Conservation (phyloP, 2,329 filamentous ascomycete genomes). For the Dendrostoma leiphaemia region DNA sequence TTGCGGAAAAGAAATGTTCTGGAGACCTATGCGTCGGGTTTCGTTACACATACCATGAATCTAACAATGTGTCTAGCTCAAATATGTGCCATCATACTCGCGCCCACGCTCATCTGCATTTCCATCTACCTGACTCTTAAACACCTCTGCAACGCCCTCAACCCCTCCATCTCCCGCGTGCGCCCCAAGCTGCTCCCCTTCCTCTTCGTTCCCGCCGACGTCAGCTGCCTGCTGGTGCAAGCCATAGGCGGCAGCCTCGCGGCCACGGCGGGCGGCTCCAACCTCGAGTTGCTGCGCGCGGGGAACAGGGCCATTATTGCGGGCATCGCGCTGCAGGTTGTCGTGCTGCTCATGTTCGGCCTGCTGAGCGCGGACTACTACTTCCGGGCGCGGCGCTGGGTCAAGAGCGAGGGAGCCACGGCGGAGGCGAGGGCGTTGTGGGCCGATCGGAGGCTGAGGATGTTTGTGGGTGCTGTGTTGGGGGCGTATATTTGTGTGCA, state of each 20-base stretch:
- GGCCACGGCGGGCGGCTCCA: conserved; percentile 39
- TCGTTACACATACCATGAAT: no score
- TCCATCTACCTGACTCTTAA: conserved; percentile 64
- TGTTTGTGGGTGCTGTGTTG: conserved; percentile 42
- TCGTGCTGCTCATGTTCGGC: conserved; percentile 48
- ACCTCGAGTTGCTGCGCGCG: conserved; percentile 37
- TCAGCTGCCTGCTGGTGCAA: conserved; percentile 58
- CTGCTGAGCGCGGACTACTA: conserved; percentile 43
- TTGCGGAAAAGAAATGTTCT: no score
- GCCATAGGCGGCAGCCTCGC: conserved; percentile 57
- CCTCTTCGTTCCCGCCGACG: conserved; percentile 58
- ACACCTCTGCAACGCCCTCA: conserved; percentile 51
- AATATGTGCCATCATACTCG: conserved; percentile 58
- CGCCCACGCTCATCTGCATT: conserved; percentile 60
- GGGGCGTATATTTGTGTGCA: conserved; percentile 45
- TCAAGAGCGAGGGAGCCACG: conserved; percentile 30
- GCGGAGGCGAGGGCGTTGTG: conserved; percentile 37
- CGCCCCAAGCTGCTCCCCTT: conserved; percentile 51
- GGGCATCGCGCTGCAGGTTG: conserved; percentile 52
- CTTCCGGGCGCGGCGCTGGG: conserved; percentile 38
- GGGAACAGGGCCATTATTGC: conserved; percentile 54
- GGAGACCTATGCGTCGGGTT: no score
- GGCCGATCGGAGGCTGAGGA: conserved; percentile 39
- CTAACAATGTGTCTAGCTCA: no score
- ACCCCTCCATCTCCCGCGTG: conserved; percentile 49